phyloP scores from a whole-genome alignment of 176 grass and related monocot genomes.

The Luzula sylvatica region DNA sequence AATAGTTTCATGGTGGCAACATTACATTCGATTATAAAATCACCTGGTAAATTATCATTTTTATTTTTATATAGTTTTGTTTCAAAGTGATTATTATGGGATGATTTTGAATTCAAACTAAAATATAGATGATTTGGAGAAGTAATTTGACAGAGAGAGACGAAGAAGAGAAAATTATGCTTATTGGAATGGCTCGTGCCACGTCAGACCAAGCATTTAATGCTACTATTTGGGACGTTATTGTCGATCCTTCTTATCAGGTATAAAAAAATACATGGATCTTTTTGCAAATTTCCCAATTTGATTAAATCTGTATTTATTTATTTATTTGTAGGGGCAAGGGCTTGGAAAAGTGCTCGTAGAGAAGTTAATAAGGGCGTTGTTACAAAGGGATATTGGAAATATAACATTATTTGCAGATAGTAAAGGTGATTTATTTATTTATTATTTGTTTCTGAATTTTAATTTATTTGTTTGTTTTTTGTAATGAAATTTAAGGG shows the following conservation, averaged over 20 bases:
- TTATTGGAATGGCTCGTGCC: conserved; percentile 93
- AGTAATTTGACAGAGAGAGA: conserved; percentile 97
- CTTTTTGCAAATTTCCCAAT: not conserved
- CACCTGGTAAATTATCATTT: conserved; percentile 21
- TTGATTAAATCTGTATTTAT: not conserved
- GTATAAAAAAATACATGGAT: conserved; percentile 17
- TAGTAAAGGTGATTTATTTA: conserved; percentile 57
- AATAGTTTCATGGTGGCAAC: conserved; percentile 92
- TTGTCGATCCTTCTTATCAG: conserved; percentile 96
- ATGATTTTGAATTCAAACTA: conserved; percentile 24
- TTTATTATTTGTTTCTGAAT: not conserved
- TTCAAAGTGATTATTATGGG: not conserved
- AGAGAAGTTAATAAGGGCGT: conserved; percentile 69
- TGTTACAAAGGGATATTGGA: conserved; percentile 84
- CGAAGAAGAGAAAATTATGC: conserved; percentile 43
- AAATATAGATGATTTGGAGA: conserved; percentile 72
- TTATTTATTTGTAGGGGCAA: conserved; percentile 54
- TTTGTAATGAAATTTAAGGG: not conserved
- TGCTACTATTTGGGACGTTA: conserved; percentile 97
- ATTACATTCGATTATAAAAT: conserved; percentile 57
- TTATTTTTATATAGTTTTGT: not conserved
- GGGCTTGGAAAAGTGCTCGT: conserved; percentile 87
- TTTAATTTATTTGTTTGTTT: not conserved
- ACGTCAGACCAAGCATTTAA: conserved; percentile 98
- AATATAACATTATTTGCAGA: conserved; percentile 93